Evolutionary conservation across 1,139 yeast species (phyloP), one percentile per base, ranked within the genome.

Genomic region (Suhomyces ambrosiae): DNA sequence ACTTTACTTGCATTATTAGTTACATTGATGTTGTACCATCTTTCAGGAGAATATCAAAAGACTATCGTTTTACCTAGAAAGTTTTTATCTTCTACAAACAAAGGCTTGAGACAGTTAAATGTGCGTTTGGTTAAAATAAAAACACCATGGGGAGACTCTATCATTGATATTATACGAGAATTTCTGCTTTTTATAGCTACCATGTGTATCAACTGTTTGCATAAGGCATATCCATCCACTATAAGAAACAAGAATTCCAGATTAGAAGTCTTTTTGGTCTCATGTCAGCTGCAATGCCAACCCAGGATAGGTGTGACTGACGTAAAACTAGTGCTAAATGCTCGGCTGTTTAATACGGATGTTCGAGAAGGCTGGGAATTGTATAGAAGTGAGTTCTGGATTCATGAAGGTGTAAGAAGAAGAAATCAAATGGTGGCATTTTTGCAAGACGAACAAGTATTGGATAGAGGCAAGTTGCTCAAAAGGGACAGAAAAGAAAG

Each of bases 321-420:
- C 44, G 80, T 85, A 11, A 89, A 89, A 57, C 60, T 92, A 10
- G 85, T 87, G 3, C 67, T 92, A 40, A 84, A 85, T 43, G 86
- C 97, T 1, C 70, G 96, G 37, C 82, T 82, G 1, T 92, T 90
- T 60, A 79, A 80, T 44, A 80, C 92, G 0, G 94, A 86, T 40
- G 79, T 86, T 3, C 73, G 96, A 48, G 97, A 90, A 57, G 94
- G 90, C 9, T 92, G 98, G 98, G 98, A 92, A 53, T 62, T 88
- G 32, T 92, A 90, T 54, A 67, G 98, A 41, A 87, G 87, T 52
- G 97, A 90, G 57, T 92, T 89, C 56, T 92, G 97, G 97, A 79
- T 81, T 22, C 74, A 85, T 50, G 97, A 89, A 58, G 85, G 89
- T 1, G 79, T 82, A 5, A 74, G 95, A 49, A 67, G 90, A 49